Base-by-base conservation (phyloP, 352 stramenopile genomes). In the Phytophthora litchii region DNA sequence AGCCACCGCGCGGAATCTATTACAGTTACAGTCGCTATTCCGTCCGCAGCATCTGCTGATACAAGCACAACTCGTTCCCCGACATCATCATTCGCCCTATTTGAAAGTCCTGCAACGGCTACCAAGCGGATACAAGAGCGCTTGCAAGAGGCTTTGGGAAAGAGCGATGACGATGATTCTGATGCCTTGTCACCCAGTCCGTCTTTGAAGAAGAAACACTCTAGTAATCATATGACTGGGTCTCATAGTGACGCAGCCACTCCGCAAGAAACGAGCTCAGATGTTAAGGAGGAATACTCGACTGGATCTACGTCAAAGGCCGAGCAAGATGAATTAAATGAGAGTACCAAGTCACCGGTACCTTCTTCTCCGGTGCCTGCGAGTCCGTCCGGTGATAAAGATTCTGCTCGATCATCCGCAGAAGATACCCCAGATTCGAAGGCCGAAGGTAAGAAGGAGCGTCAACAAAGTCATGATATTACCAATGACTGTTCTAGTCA, bases 121-220 rank as follows among this genome's bases (percentile, higher is more conserved):
- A 60, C 67, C n/a, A 74, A 78, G 45, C 54, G 69, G 40, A 82
- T 78, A 43, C 77, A 87, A 50, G 59, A 80, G 54, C 72, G 78
- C 29, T 47, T 85, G 19, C 64, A 77, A 10, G 78, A 87, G 34
- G 78, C 60, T 14, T 63, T 85, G 14, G 75, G 75, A 0, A 62
- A 82, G 42, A 87, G 78, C 19, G 78, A 87, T 40, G 77, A 87
- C 3, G 76, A 77, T 3, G 76, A 87, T 14, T 74, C 60, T 0
- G 70, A 76, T 19, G 46, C 51, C 1, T 65, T 48, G 16, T 54
- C 23, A 14, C 14, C 20, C 40, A 67, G 47, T 12, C 45, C 52
- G 48, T 53, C 51, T 10, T 21, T 55, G 19, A 59, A 59, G 17
- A 61, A 27, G 20, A 74, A 64, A 35, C 44, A 20, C 11, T 46